Evolutionary conservation across 106 monocot genomes (phyloP).

Genomic region (Dioscorea alata): DNA sequence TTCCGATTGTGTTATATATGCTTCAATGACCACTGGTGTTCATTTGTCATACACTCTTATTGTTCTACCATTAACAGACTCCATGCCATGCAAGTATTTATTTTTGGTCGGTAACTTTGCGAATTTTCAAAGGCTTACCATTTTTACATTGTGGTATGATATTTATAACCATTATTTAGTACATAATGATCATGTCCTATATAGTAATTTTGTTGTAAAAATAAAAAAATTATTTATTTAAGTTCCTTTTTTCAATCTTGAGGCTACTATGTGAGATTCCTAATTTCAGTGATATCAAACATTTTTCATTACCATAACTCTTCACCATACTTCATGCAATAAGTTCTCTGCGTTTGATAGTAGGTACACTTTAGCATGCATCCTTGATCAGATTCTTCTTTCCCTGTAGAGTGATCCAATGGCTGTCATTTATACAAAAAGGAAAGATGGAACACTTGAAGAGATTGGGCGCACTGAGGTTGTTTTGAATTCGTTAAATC

Average conservation of each 20-base stretch:
- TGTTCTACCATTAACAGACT: no score
- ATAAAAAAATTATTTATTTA: neutral
- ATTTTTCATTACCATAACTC: neutral
- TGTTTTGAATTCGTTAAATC: conserved; percentile 82
- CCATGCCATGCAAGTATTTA: no score
- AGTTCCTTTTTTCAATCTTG: neutral
- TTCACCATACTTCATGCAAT: neutral
- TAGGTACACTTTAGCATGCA: neutral
- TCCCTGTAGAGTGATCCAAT: conserved; percentile 83
- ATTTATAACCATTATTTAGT: no score
- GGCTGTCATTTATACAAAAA: conserved; percentile 73
- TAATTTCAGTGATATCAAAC: neutral
- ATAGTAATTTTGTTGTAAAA: no score
- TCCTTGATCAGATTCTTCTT: conserved; percentile 19
- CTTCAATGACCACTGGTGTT: no score
- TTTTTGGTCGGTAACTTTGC: no score
- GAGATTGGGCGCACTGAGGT: conserved; percentile 97
- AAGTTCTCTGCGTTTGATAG: neutral
- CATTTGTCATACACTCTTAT: no score
- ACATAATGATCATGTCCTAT: no score
- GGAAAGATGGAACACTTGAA: conserved; percentile 81
- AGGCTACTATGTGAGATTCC: neutral
- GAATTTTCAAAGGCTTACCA: no score
- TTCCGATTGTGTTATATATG: no score
- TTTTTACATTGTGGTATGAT: no score